Evolutionary conservation across 2,329 filamentous ascomycete genomes (phyloP), one percentile per base, ranked within the genome.

Genomic region (Albophoma yamanashiensis): DNA sequence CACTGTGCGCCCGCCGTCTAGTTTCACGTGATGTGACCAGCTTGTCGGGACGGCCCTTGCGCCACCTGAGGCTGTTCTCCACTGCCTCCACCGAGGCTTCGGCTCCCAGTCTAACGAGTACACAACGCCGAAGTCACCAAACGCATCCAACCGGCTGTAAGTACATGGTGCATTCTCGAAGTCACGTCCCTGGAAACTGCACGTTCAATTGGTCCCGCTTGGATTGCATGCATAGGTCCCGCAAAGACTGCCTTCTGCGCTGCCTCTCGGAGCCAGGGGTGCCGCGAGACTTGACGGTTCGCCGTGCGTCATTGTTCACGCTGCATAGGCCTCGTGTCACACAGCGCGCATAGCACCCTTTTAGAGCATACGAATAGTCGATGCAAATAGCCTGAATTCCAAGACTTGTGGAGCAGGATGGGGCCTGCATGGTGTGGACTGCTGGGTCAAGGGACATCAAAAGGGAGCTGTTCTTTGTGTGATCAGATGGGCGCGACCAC

Each of bases 41-140:
- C 22, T 47, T 55, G 57, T 55, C 57, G 57, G 57, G 57, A 58
- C 57, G 57, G 27, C 36, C 57, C 47, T 58, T 58, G 57, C 27
- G 22, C 42, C 45, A 40, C 50, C 47, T 14, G 14, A n/a, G 22
- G n/a, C 43, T 12, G 31, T 39, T n/a, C 57, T 52, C 57, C 47
- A 50, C 47, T 25, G 17, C 42, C 42, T 20, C 43, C 45, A 27
- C 45, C 57, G 27, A 36, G 15, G 55, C 20, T 20, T 6, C 34
- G 36, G 36, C 22, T 57, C 22, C 55, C 55, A n/a, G 38, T 43
- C 55, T 57, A n/a, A n/a, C n/a, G n/a, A n/a, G n/a, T 43, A 57
- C 55, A 43, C 25, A 11, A 22, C 31, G 8, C 2, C n/a, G 15
- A 52, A 20, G 17, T 15, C 1, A 36, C 50, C 31, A 53, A 36